These are phyloP conservation scores for Hymenotorrendiella dingleyae DNA, from an alignment of 2,329 filamentous ascomycete species.

Conservation along the genomic window DNA sequence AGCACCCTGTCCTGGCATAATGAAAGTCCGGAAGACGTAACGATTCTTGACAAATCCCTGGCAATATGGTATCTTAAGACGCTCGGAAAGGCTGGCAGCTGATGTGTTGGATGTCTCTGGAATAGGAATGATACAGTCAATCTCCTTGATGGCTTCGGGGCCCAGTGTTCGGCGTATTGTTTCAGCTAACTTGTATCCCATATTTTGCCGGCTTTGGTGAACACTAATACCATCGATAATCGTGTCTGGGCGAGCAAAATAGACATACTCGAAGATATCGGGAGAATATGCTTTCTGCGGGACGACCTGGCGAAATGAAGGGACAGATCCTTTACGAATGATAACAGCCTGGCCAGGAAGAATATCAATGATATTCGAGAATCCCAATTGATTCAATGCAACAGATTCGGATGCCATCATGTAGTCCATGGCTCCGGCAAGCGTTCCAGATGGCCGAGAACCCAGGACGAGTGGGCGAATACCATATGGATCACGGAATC, in stretches of 20 bases:
- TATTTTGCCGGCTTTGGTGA: conserved; percentile 75
- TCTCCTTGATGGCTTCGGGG: conserved; percentile 63
- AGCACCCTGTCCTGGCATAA: conserved; percentile 75
- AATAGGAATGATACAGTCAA: conserved; percentile 81
- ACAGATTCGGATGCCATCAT: conserved; percentile 89
- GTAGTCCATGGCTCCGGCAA: conserved; percentile 67
- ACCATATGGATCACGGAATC: conserved; percentile 73
- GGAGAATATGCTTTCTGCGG: conserved; percentile 65
- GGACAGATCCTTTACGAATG: conserved; percentile 68
- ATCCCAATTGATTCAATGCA: conserved; percentile 75
- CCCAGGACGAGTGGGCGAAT: conserved; percentile 80
- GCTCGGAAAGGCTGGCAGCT: conserved; percentile 68
- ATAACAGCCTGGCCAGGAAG: conserved; percentile 81
- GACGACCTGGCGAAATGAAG: conserved; percentile 71
- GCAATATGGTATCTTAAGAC: conserved; percentile 69
- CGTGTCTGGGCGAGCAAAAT: conserved; percentile 77
- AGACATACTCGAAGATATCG: conserved; percentile 84
- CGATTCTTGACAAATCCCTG: conserved; percentile 86
- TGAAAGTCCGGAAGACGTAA: conserved; percentile 84
- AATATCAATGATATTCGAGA: conserved; percentile 69
- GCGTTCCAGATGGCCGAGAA: conserved; percentile 58
- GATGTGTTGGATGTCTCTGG: conserved; percentile 79
- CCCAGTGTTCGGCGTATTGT: conserved; percentile 64
- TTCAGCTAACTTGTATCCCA: conserved; percentile 76
- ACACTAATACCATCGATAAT: conserved; percentile 86